Conservation (phyloP, 345 rosid genomes). For the Rhodomyrtus tomentosa region DNA sequence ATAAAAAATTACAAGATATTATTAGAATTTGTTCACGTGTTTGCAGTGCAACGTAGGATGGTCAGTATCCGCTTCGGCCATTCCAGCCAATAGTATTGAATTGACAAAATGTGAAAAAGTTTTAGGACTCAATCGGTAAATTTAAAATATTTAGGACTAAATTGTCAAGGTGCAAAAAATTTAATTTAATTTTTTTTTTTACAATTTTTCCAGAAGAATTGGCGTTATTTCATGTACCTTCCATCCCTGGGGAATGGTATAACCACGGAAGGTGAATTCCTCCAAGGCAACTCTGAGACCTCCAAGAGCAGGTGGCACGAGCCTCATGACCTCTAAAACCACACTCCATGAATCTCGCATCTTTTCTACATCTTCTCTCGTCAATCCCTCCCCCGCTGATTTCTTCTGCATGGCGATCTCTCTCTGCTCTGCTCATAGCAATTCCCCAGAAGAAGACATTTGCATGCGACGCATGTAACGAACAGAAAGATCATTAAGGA, state of each 20-base stretch:
- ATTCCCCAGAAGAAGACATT: background rate
- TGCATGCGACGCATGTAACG: background rate
- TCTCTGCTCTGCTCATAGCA: conserved; percentile 1
- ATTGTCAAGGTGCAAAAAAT: too few relatives aligned
- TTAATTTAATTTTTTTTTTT: too few relatives aligned
- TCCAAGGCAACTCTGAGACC: conserved; percentile 13
- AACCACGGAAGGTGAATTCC: conserved; percentile 24
- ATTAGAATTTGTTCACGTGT: too few relatives aligned
- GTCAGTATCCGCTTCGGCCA: too few relatives aligned
- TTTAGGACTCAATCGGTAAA: too few relatives aligned
- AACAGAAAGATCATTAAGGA: background rate
- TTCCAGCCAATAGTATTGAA: too few relatives aligned
- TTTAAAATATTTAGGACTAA: too few relatives aligned
- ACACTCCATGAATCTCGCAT: conserved; percentile 6
- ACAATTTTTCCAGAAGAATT: too few relatives aligned
- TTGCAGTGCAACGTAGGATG: too few relatives aligned
- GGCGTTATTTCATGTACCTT: conserved; percentile 7
- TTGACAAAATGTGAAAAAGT: too few relatives aligned
- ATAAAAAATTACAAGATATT: too few relatives aligned
- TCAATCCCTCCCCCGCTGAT: background rate
- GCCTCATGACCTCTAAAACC: conserved; percentile 2
- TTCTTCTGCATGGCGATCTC: background rate
- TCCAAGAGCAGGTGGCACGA: background rate
- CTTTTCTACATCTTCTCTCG: background rate
- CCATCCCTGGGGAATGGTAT: conserved; percentile 42